Conservation (phyloP, 2,329 filamentous ascomycete species). For the Ophiobolus disseminans region DNA sequence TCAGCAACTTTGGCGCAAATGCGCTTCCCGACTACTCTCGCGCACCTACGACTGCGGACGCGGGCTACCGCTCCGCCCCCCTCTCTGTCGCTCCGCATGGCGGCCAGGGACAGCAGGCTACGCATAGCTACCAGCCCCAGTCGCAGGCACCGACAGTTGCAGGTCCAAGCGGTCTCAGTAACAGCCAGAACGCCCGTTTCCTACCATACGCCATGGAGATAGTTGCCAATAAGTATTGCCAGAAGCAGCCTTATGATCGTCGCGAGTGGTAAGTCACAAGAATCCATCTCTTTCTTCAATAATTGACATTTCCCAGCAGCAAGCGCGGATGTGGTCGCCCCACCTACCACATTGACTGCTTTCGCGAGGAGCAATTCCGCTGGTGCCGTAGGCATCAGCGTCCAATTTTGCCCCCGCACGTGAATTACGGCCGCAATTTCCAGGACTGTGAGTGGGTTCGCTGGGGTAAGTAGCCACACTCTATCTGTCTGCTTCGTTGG, state of each 20-base stretch:
- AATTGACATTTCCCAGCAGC: conserved; percentile 1
- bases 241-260: not conserved
- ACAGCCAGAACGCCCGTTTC: conserved; percentile 6
- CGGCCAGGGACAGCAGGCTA: too few relatives aligned
- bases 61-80: too few relatives aligned
- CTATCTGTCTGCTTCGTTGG: too few relatives aligned
- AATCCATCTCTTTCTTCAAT: too few relatives aligned
- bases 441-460: not conserved
- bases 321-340: not conserved
- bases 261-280: conserved; percentile 3
- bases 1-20: too few relatives aligned
- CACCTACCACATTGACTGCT: conserved; percentile 8
- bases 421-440: not conserved
- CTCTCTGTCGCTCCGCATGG: too few relatives aligned
- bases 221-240: not conserved
- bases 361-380: conserved; percentile 8
- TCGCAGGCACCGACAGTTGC: not conserved
- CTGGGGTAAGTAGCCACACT: conserved; percentile 8
- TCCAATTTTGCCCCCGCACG: not conserved
- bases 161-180: not conserved
- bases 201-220: conserved; percentile 13
- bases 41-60: too few relatives aligned
- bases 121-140: too few relatives aligned
- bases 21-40: too few relatives aligned
- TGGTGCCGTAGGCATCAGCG: conserved; percentile 12